A percentile compares a stretch with the other conserved stretches of the same genome.
Evolutionary conservation across 176 grass and related monocot species (phyloP).

Genomic region (Lolium rigidum): DNA sequence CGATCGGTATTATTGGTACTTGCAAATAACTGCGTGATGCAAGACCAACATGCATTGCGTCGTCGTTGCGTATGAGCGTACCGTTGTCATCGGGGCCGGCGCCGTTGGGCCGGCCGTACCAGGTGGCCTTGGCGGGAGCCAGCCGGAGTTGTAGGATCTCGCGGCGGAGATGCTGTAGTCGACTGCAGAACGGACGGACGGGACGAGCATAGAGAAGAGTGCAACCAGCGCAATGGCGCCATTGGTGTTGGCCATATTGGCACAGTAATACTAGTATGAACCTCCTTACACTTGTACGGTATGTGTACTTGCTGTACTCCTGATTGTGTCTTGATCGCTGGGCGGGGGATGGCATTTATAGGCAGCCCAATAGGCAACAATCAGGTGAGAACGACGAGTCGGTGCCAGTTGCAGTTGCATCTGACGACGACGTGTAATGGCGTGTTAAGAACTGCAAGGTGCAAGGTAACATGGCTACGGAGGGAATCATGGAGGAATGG

Average conservation of each 20-base stretch:
- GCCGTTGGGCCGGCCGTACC: conserved; percentile 60
- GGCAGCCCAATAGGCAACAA: neutral
- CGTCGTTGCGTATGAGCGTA: neutral
- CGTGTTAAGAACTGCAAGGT: neutral
- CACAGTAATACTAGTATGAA: no score
- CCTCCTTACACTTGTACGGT: neutral
- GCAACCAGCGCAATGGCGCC: no score
- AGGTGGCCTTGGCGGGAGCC: conserved; percentile 54
- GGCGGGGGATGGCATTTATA: conserved; percentile 36
- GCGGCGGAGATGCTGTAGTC: no score
- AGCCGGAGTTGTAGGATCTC: conserved; percentile 15
- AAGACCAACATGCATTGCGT: neutral
- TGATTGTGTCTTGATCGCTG: conserved; percentile 2
- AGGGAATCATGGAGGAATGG: conserved; percentile 34
- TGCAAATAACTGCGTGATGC: neutral
- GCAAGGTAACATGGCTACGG: conserved; percentile 43
- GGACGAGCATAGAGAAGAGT: no score
- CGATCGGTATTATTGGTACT: neutral
- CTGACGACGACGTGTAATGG: conserved; percentile 5
- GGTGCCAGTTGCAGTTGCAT: neutral
- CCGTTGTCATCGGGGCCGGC: conserved; percentile 55
- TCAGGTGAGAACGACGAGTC: neutral
- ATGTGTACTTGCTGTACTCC: neutral
- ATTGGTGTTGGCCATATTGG: neutral
- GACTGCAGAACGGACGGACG: neutral